phyloP scores from a whole-genome alignment of 495 filamentous ascomycete species.

The Aspergillus coremiiformis region DNA sequence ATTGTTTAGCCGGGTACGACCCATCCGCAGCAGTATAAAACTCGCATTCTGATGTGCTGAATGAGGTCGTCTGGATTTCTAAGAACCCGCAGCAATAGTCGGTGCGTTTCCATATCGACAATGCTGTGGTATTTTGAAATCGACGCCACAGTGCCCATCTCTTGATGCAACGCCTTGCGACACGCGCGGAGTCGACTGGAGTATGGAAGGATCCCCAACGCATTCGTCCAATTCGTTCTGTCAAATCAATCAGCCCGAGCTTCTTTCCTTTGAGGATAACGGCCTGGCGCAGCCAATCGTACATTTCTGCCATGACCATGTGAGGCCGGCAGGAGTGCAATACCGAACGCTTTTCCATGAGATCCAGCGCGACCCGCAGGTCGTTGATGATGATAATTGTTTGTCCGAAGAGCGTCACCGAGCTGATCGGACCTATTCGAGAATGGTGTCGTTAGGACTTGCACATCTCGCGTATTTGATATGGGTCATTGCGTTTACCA shows the following conservation, averaged over 20 bases:
- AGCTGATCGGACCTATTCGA: slow-evolving; percentile 30
- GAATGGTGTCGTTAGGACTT: not conserved
- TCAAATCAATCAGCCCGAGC: not conserved
- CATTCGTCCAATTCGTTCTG: slow-evolving; percentile 29
- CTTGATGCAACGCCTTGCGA: slow-evolving; percentile 30
- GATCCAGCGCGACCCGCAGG: slow-evolving; percentile 22
- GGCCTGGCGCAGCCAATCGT: slow-evolving; percentile 19
- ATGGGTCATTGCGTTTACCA: not conserved
- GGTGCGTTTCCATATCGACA: slow-evolving; percentile 33
- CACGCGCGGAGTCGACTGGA: slow-evolving; percentile 27
- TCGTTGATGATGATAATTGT: slow-evolving; percentile 38
- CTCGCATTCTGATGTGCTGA: slow-evolving; percentile 32
- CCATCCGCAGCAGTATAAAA: slow-evolving; percentile 3
- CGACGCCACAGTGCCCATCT: slow-evolving; percentile 19
- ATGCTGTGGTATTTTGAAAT: slow-evolving; percentile 27
- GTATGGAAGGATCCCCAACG: slow-evolving; percentile 26
- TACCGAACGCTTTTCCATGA: slow-evolving; percentile 31
- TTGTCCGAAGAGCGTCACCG: slow-evolving; percentile 34
- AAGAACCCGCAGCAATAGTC: slow-evolving; percentile 36
- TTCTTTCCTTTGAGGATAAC: slow-evolving; percentile 12
- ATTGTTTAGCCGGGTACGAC: slow-evolving; percentile 11
- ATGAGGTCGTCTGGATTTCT: slow-evolving; percentile 26
- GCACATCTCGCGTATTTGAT: not conserved
- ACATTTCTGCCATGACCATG: not conserved
- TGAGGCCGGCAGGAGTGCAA: slow-evolving; percentile 27